Evolutionary conservation across 2,329 filamentous ascomycete species (phyloP).

Genomic region (Alternaria gansuensis): DNA sequence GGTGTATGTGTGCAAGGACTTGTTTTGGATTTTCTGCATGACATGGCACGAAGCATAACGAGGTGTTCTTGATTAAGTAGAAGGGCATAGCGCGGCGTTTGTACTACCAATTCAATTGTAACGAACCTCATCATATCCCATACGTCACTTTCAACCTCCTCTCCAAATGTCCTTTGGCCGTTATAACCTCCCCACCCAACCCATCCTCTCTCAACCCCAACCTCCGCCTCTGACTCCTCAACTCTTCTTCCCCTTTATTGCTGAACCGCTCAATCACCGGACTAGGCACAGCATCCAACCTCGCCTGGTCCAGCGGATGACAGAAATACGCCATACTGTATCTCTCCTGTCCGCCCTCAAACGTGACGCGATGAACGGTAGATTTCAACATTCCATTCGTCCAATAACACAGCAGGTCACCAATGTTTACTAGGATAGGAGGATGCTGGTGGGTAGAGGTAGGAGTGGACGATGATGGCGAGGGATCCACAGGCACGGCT

Average conservation of each 20-base stretch:
- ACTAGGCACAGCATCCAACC: slow-evolving; percentile 66
- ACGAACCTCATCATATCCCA: slow-evolving; percentile 45
- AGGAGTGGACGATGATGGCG: slow-evolving; percentile 65
- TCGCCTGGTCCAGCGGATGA: slow-evolving; percentile 65
- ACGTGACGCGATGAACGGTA: slow-evolving; percentile 89
- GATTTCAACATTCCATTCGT: slow-evolving; percentile 86
- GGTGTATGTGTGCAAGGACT: not conserved
- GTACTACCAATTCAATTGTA: not conserved
- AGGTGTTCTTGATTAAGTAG: slow-evolving; percentile 18
- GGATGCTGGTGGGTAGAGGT: slow-evolving; percentile 9
- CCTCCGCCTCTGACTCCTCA: slow-evolving; percentile 53
- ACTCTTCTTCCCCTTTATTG: slow-evolving; percentile 40
- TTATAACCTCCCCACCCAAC: slow-evolving; percentile 57
- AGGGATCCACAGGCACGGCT: slow-evolving; percentile 57
- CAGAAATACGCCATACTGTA: slow-evolving; percentile 71
- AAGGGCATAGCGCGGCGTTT: slow-evolving; percentile 11
- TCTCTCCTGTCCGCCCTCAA: slow-evolving; percentile 60
- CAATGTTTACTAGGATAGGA: slow-evolving; percentile 69
- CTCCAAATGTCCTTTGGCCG: slow-evolving; percentile 67
- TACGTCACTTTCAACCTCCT: slow-evolving; percentile 67
- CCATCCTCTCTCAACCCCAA: slow-evolving; percentile 54
- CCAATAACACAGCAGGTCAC: slow-evolving; percentile 82
- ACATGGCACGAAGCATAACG: slow-evolving; percentile 25
- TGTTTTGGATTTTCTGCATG: slow-evolving; percentile 14
- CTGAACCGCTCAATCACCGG: slow-evolving; percentile 56